Evolutionary conservation across 345 rosid species (phyloP), one percentile per base, ranked within the genome.

Genomic region (Cardamine resedifolia): DNA sequence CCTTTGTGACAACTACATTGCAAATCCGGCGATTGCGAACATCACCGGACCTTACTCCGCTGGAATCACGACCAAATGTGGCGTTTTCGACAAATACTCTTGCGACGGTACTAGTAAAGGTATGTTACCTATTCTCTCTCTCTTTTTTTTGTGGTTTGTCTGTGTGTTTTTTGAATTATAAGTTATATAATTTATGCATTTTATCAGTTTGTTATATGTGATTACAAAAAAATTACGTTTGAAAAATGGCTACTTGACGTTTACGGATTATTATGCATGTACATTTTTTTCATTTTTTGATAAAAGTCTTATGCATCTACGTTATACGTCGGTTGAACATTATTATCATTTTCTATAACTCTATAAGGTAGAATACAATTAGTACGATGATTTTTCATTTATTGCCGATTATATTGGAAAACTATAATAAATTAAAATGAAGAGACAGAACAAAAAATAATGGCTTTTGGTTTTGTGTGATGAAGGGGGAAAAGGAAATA

Each of bases 1-100:
- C 34, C 73, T 74, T 6, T 74, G 78, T 26, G 73, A 67, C 28
- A 59, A 67, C 1, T 74, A 74, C 73, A 74, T 74, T 15, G 78
- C 72, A 3, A 58, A 74, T 11, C 78, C 78, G 5, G 23, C 39
- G 6, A 0, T 66, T 39, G 36, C 58, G 8, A 66, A 74, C 61
- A 49, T 74, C 44, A 74, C 78, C 3, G 45, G 53, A 36, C 78
- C 78, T 50, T 74, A 66, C 53, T 58, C 78, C 15, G 61, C 66
- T 2, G 72, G 55, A 6, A 74, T 74, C 53, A 74, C 78, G 48
- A 58, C 61, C 20, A 49, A 48, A 66, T 74, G 78, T 58, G 72
- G 78, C 20, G 72, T 66, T 66, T 66, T 39, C 14, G 16, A 74
- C 11, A 74, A 66, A 49, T 74, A 36, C 53, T 58, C 78, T 49